Conservation (phyloP, 352 stramenopile species). For the Blastocystis sp. region DNA sequence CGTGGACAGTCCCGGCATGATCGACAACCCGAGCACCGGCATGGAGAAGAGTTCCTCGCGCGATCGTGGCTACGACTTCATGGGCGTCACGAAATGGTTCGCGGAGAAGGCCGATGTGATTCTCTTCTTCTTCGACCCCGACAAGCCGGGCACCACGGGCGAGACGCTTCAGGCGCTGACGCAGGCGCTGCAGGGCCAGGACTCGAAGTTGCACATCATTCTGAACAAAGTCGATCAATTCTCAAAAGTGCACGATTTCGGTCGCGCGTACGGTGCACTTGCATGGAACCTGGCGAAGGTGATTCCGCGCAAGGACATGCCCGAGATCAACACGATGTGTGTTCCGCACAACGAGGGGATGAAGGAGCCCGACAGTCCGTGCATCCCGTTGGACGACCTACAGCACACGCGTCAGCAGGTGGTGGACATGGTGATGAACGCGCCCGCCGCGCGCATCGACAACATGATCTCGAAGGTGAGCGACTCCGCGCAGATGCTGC, state of each 20-base stretch:
- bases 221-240: conserved; percentile 99
- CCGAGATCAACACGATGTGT: conserved; percentile 99
- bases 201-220: conserved; percentile 99
- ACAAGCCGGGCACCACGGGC: conserved; percentile 97
- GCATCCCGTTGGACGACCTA: conserved; percentile 83
- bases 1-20: conserved; percentile 97
- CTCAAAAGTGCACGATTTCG: conserved; percentile 98
- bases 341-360: conserved; percentile 82
- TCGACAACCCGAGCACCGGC: conserved; percentile 83
- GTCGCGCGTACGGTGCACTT: conserved; percentile 92
- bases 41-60: conserved; percentile 31
- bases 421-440: conserved; percentile 91
- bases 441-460: conserved; percentile 92
- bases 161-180: conserved; percentile 96
- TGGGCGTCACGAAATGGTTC: conserved; percentile 86
- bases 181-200: conserved; percentile 91
- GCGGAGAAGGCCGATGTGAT: conserved; percentile 96
- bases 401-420: conserved; percentile 92
- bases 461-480: conserved; percentile 97
- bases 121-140: conserved; percentile 98
- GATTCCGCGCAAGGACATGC: conserved; percentile 97
- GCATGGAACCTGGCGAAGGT: conserved; percentile 96
- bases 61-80: conserved; percentile 72
- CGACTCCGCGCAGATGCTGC: conserved; percentile 81
- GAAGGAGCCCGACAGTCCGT: conserved; percentile 72